These are phyloP conservation scores for Irpex sp. DNA, from an alignment of 1,284 basidiomycete genomes.

Conservation along the genomic window DNA sequence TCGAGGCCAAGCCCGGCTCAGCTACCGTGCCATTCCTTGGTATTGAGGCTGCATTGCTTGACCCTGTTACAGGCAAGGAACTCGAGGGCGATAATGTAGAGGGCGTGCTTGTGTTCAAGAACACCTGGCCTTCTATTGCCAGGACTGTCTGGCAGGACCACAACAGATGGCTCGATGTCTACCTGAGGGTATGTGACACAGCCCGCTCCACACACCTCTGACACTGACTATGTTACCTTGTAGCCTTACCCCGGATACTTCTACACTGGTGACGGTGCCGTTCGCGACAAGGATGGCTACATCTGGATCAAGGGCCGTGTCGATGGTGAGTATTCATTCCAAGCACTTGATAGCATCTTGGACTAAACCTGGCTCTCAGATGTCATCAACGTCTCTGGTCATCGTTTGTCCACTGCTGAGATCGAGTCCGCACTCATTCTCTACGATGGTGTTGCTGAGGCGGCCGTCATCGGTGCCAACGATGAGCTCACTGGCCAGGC, in stretches of 20 bases:
- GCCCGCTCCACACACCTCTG: neutral
- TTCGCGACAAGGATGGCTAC: conserved; percentile 92
- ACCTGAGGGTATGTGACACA: conserved; percentile 64
- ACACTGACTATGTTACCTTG: conserved; percentile 1
- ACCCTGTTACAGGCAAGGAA: conserved; percentile 71
- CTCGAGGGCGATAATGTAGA: conserved; percentile 83
- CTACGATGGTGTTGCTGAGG: conserved; percentile 94
- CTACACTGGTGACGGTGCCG: conserved; percentile 98
- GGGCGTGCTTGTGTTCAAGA: conserved; percentile 84
- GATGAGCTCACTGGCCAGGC: conserved; percentile 90
- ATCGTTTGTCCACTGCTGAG: conserved; percentile 95
- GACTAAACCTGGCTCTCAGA: conserved; percentile 34
- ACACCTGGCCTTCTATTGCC: conserved; percentile 96
- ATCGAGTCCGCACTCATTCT: conserved; percentile 94
- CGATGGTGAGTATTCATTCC: conserved; percentile 56
- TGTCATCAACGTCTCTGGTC: conserved; percentile 93
- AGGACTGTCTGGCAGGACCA: conserved; percentile 92
- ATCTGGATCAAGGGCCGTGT: conserved; percentile 98
- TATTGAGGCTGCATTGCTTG: conserved; percentile 84
- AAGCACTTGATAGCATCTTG: neutral
- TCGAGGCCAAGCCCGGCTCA: conserved; percentile 93
- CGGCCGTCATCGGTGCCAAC: conserved; percentile 79
- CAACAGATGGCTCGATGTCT: conserved; percentile 77
- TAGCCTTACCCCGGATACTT: conserved; percentile 81
- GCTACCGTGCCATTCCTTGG: conserved; percentile 99